A percentile compares a stretch with the other conserved stretches of the same genome.
Evolutionary conservation across 371 early-diverging fungal species (phyloP).

Genomic region (Dichotomocladium elegans): DNA sequence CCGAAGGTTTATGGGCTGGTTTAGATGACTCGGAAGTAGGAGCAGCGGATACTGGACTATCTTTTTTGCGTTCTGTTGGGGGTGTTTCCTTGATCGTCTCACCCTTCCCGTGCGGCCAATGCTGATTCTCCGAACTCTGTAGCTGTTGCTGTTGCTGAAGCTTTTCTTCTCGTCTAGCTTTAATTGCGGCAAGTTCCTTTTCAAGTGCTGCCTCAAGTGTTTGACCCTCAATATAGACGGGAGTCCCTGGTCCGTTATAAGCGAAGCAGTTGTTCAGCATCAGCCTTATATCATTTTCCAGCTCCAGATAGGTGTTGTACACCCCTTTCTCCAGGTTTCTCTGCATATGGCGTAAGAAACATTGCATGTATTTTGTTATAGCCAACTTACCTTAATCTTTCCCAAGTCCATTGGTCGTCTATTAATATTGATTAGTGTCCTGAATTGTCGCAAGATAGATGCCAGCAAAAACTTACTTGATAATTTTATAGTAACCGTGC

Average conservation of each 20-base stretch:
- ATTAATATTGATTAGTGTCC: too few species aligned
- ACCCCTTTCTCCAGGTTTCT: constrained; percentile 63
- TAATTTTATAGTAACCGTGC: constrained; percentile 32
- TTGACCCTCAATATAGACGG: constrained; percentile 46
- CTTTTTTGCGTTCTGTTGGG: too few species aligned
- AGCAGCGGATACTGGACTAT: not conserved
- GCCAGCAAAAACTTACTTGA: constrained; percentile 20
- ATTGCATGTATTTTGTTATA: not conserved
- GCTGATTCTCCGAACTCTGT: too few species aligned
- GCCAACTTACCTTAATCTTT: constrained; percentile 53
- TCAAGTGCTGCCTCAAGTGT: constrained; percentile 38
- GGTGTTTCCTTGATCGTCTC: not conserved
- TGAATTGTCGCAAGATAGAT: not conserved
- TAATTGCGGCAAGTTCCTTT: constrained; percentile 34
- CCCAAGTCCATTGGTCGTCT: constrained; percentile 95
- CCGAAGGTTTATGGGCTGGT: not conserved
- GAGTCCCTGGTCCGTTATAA: constrained; percentile 49
- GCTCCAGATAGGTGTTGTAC: constrained; percentile 48
- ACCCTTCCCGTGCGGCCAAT: too few species aligned
- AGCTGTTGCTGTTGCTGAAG: not conserved
- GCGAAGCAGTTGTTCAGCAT: constrained; percentile 56
- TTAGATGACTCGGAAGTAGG: not conserved
- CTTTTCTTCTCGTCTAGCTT: constrained; percentile 27
- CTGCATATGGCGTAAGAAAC: constrained; percentile 2
- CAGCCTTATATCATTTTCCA: constrained; percentile 63